A percentile compares a stretch with the other conserved stretches of the same genome.
These are phyloP conservation scores for Rhododendron vialii DNA, from an alignment of 148 eudicot species.

Conservation along the genomic window DNA sequence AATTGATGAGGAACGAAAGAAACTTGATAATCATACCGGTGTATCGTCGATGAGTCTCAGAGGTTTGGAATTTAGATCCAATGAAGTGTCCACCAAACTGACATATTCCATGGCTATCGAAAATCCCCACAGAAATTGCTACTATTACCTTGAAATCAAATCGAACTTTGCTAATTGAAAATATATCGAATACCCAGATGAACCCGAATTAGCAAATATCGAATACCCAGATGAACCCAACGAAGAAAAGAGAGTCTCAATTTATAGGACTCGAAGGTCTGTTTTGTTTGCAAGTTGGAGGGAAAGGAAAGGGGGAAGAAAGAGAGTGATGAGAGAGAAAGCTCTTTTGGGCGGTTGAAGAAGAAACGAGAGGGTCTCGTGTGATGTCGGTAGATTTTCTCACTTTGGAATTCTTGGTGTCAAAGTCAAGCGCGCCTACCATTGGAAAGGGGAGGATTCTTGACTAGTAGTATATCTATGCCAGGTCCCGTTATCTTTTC, in stretches of 20 bases:
- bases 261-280: neutral
- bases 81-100: slow-evolving; percentile 55
- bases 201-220: no score
- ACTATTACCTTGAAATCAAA: neutral
- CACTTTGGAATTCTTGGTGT: slow-evolving; percentile 17
- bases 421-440: slow-evolving; percentile 44
- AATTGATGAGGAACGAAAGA: neutral
- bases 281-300: neutral
- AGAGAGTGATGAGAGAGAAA: neutral
- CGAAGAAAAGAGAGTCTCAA: neutral
- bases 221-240: neutral
- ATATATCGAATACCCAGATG: neutral
- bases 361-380: neutral
- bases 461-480: neutral
- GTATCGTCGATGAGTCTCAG: slow-evolving; percentile 41
- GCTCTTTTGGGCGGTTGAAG: neutral
- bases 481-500: neutral
- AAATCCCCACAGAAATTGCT: neutral
- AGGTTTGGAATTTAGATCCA: slow-evolving; percentile 51
- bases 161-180: neutral
- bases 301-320: neutral
- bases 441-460: neutral
- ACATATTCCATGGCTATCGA: slow-evolving; percentile 51
- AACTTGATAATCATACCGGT: slow-evolving; percentile 19
- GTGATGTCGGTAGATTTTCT: neutral